phyloP scores from a whole-genome alignment of 441 rosid species.

The Adansonia madagascariensis region DNA sequence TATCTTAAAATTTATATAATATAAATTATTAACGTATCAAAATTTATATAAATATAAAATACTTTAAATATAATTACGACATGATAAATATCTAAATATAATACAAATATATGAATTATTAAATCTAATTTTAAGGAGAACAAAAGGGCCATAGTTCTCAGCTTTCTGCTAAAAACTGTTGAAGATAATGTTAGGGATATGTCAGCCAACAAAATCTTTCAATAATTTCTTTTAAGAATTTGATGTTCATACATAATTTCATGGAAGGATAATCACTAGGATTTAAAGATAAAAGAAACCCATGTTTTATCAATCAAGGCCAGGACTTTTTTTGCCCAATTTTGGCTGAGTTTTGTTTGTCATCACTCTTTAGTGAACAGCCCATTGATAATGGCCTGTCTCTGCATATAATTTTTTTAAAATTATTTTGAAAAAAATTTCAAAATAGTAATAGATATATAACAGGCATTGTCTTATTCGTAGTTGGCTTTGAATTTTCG shows the following conservation, averaged over 20 bases:
- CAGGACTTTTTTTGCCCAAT: slow-evolving; percentile 20
- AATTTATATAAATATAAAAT: too few species aligned
- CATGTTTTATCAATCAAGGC: slow-evolving; percentile 24
- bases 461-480: too few species aligned
- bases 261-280: not conserved
- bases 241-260: not conserved
- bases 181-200: slow-evolving; percentile 23
- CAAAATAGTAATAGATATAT: too few species aligned
- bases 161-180: not conserved
- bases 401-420: not conserved
- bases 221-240: slow-evolving; percentile 20
- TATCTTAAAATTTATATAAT: too few species aligned
- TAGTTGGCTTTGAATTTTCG: too few species aligned
- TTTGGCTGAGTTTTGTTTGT: slow-evolving; percentile 20
- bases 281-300: slow-evolving; percentile 2
- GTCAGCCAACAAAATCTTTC: slow-evolving; percentile 20
- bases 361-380: slow-evolving; percentile 3
- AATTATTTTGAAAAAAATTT: too few species aligned
- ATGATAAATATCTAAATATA: not conserved
- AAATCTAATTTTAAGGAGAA: not conserved
- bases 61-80: not conserved
- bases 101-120: too few species aligned
- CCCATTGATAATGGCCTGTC: slow-evolving; percentile 6
- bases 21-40: too few species aligned
- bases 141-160: not conserved